Evolutionary conservation across 768 basidiomycete species (phyloP), one percentile per base, ranked within the genome.

Genomic region (Cytidiella melzeri): DNA sequence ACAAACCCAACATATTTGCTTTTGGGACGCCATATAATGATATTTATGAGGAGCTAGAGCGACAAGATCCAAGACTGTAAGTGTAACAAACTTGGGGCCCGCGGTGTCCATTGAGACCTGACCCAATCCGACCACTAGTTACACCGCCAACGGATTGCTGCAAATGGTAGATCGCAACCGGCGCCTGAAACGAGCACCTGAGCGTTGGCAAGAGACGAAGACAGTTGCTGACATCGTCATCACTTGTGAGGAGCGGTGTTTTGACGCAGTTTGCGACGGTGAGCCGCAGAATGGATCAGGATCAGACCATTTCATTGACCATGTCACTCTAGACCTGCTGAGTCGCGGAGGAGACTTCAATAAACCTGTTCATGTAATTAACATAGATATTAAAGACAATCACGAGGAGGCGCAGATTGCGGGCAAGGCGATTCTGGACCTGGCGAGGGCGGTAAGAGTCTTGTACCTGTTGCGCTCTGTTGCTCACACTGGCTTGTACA

Each of bases 211-310:
- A 59, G 94, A 98, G 40, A 88, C 78, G 47, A 86, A 72, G 61
- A 81, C 79, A 1, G 77, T 95, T 7, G 91, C 90, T n/a, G 96
- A 99, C 63, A 76, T 99, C 19, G 96, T 99, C 19, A 93, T 99
- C 61, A 99, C 96, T 4, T 99, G 96, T 65, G 96, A 98, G 70
- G 96, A 99, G 65, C 81, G 95, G 46, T 99, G 96, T 66, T 99
- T 93, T 65, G 96, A 99, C 63, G 88, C 92, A 0, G 96, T 99
- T 18, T 96, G 94, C 63, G 96, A 98, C 66, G 96, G 96, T 96
- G 59, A 61, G 80, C 64, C 5, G 48, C n/a, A n/a, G n/a, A n/a
- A n/a, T n/a, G n/a, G n/a, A n/a, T n/a, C n/a, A n/a, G n/a, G n/a
- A n/a, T n/a, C n/a, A n/a, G n/a, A 7, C 30, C 15, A 34, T 34